These are phyloP conservation scores for Umbellularia californica DNA, from an alignment of 164 flowering plant genomes.

Conservation along the genomic window DNA sequence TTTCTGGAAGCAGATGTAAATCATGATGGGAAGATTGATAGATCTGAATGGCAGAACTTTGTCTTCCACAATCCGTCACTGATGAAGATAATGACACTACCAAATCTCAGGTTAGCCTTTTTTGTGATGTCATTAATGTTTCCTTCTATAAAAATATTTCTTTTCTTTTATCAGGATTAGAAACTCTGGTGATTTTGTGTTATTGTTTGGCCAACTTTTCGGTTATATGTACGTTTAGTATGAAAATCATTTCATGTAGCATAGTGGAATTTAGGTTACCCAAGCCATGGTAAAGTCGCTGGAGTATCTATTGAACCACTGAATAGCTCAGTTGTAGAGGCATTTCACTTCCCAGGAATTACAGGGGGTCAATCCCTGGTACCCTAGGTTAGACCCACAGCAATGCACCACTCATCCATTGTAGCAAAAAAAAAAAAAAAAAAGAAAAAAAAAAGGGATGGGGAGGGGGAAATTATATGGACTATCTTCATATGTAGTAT, in stretches of 20 bases:
- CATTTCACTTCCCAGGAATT: too few species aligned
- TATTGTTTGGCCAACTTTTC: not conserved
- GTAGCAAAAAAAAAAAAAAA: not conserved
- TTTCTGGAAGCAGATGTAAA: slow-evolving; percentile 77
- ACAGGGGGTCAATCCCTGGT: too few species aligned
- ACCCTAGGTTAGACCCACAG: not conserved
- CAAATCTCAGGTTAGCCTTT: slow-evolving; percentile 50
- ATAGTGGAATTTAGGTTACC: not conserved
- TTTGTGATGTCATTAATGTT: not conserved
- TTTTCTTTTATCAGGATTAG: not conserved
- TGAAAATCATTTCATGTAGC: not conserved
- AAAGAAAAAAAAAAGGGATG: not conserved
- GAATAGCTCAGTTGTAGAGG: too few species aligned
- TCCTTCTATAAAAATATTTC: not conserved
- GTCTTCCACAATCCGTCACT: slow-evolving; percentile 70
- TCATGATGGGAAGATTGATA: slow-evolving; percentile 86
- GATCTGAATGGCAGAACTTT: slow-evolving; percentile 76
- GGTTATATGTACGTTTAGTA: not conserved
- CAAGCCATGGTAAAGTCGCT: not conserved
- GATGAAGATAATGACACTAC: slow-evolving; percentile 75
- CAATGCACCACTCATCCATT: too few species aligned
- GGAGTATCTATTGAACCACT: not conserved
- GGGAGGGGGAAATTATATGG: not conserved
- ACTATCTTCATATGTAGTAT: not conserved
- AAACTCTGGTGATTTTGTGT: not conserved